phyloP scores from a whole-genome alignment of 805 yeast genomes.

The Lachancea meyersii region DNA sequence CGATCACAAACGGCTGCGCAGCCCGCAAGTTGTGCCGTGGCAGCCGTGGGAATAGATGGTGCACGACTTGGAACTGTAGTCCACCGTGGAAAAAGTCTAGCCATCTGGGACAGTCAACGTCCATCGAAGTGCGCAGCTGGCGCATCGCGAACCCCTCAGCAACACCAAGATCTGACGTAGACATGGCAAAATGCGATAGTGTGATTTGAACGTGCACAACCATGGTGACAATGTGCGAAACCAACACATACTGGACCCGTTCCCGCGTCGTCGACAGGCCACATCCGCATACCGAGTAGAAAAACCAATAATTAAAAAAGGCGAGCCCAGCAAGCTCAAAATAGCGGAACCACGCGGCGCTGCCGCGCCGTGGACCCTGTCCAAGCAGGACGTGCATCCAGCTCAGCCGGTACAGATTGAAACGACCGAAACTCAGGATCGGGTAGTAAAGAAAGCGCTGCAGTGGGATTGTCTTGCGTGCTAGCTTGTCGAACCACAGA shows the following conservation, averaged over 20 bases:
- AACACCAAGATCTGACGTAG: constrained; percentile 78
- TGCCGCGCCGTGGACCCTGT: constrained; percentile 71
- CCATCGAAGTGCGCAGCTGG: constrained; percentile 89
- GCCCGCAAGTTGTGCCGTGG: constrained; percentile 82
- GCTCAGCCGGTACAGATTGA: constrained; percentile 74
- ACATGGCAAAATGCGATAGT: constrained; percentile 87
- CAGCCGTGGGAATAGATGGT: constrained; percentile 81
- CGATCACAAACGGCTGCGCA: constrained; percentile 64
- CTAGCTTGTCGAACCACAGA: constrained; percentile 62
- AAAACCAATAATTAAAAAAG: constrained; percentile 76
- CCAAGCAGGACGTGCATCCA: constrained; percentile 74
- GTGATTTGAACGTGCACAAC: constrained; percentile 92
- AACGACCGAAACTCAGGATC: constrained; percentile 73
- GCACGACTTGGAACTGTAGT: constrained; percentile 84
- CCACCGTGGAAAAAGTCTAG: constrained; percentile 89
- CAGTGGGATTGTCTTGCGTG: constrained; percentile 50
- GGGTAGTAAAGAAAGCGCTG: constrained; percentile 75
- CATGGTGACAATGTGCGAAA: constrained; percentile 79
- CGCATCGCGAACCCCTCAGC: constrained; percentile 73
- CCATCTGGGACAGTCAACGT: constrained; percentile 91
- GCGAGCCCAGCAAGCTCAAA: constrained; percentile 65
- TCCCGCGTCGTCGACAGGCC: constrained; percentile 47
- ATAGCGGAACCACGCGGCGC: constrained; percentile 82
- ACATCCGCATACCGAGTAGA: constrained; percentile 52
- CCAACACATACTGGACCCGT: constrained; percentile 54